These are phyloP conservation scores for Exophiala mesophila DNA, from an alignment of 2,329 filamentous ascomycete genomes.

Conservation along the genomic window DNA sequence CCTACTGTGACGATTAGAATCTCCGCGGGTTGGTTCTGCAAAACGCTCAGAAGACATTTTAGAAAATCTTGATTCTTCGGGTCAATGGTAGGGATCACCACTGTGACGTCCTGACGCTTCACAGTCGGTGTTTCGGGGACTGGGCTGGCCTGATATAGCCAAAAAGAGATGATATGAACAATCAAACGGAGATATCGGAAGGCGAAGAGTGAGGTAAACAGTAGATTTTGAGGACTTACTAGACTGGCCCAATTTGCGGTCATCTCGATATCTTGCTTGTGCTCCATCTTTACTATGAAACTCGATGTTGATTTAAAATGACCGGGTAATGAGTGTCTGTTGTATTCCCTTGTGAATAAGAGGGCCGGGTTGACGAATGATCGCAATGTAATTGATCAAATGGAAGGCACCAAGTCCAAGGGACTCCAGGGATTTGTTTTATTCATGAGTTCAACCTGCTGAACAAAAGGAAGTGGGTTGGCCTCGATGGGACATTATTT, in stretches of 20 bases:
- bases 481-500: no score
- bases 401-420: no score
- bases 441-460: no score
- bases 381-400: no score
- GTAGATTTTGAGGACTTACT: background rate
- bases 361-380: no score
- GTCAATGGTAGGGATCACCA: slow-evolving; percentile 51
- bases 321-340: no score
- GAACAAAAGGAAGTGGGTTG: no score
- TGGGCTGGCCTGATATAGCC: slow-evolving; percentile 36
- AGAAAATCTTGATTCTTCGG: slow-evolving; percentile 40
- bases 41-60: slow-evolving; percentile 39
- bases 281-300: no score
- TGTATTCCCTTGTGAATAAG: no score
- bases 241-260: background rate
- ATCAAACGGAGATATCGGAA: slow-evolving; percentile 47
- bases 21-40: slow-evolving; percentile 35
- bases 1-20: slow-evolving; percentile 48
- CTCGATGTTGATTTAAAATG: no score
- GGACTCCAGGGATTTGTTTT: no score
- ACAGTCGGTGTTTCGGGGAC: slow-evolving; percentile 30
- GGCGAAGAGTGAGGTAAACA: slow-evolving; percentile 36
- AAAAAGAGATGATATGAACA: slow-evolving; percentile 40
- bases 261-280: no score
- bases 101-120: slow-evolving; percentile 41